These are phyloP conservation scores for Guyanaporus albipodus DNA, from an alignment of 768 basidiomycete species.

Conservation along the genomic window DNA sequence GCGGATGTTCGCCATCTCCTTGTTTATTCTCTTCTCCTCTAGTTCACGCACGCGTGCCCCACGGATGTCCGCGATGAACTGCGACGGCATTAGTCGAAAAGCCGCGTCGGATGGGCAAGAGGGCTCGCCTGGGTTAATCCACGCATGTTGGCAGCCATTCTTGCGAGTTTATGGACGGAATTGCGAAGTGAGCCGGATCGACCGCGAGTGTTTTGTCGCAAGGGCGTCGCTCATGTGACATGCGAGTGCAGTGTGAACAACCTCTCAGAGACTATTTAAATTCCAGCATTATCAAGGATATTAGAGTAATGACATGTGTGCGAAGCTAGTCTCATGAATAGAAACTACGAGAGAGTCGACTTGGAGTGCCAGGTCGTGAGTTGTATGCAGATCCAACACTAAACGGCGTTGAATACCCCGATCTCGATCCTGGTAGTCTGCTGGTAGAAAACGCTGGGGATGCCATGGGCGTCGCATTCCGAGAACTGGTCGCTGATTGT, in stretches of 20 bases:
- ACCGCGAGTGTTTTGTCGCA: too few species aligned
- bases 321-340: constrained; percentile 21
- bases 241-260: not conserved
- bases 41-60: constrained; percentile 94
- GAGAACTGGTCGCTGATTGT: constrained; percentile 59
- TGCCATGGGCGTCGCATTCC: constrained; percentile 61
- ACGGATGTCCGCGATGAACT: constrained; percentile 99
- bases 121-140: constrained; percentile 81
- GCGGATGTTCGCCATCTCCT: constrained; percentile 99
- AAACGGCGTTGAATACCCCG: constrained; percentile 58
- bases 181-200: not conserved
- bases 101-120: not conserved
- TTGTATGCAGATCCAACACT: constrained; percentile 40
- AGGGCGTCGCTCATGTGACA: constrained; percentile 11
- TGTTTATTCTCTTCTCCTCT: constrained; percentile 98
- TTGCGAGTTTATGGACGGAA: not conserved
- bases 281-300: constrained; percentile 11
- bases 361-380: constrained; percentile 66
- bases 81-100: constrained; percentile 4
- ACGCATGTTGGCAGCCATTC: constrained; percentile 88
- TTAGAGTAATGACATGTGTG: constrained; percentile 10
- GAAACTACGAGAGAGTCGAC: constrained; percentile 43
- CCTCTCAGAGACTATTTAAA: constrained; percentile 1
- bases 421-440: constrained; percentile 42
- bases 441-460: constrained; percentile 43